Base-by-base conservation (phyloP, 345 rosid genomes). In the Adansonia digitata region DNA sequence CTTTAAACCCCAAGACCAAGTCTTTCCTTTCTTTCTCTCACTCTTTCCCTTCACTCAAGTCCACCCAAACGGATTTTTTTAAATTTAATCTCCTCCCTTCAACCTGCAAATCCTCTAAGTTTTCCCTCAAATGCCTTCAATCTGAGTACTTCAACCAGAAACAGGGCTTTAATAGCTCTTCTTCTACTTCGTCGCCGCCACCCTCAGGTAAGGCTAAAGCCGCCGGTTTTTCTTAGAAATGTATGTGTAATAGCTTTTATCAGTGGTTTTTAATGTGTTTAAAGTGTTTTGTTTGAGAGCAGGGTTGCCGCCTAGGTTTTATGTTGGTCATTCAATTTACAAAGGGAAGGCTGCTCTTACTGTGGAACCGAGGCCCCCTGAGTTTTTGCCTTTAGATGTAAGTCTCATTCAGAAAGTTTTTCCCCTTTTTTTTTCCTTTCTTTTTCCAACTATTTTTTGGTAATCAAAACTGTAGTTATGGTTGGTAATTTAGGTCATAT, bases 321-420 rank as follows among this genome's bases (percentile, higher is more conserved):
- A 77, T 48, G 94, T 91, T 73, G 88, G 93, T 0, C 91, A 94
- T 81, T 88, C 94, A 27, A 88, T 92, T 66, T 94, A 91, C 82
- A 94, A 92, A 86, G 98, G 97, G 75, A 94, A 92, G 84, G 97
- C 95, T 57, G 97, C 92, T 55, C 89, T 94, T 67, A 87, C 92
- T 0, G 84, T 92, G 55, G 94, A 88, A 76, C 97, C 97, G 27
- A 82, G 77, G 77, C 87, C 91, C 10, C 98, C 95, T 1, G 95
- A 94, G 78, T 94, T 91, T 75, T 80, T 84, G 55, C 73, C 89
- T 24, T 82, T 94, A 77, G 91, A 90, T 62, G 98, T 91, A 80
- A 35, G 78, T 71, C n/a, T 71, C 46, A 31, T 59, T 40, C 22
- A 13, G n/a, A n/a, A 63, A 10, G 61, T 77, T 68, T 17, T 5